Conservation (phyloP, 2,329 filamentous ascomycete species). For the Westerdykella aurantiaca region DNA sequence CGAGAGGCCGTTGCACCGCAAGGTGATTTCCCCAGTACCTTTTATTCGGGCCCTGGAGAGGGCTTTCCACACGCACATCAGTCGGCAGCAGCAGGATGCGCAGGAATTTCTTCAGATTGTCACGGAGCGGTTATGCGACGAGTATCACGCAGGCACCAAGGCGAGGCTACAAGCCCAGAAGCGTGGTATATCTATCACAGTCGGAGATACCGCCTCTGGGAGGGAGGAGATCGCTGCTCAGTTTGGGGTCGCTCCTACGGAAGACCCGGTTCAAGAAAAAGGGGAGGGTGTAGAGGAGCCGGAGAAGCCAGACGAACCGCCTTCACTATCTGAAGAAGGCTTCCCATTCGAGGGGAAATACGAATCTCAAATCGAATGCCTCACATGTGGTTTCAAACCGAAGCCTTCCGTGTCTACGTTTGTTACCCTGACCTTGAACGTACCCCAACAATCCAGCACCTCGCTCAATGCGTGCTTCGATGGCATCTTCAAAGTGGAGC, state of each 20-base stretch:
- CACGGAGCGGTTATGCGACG: conserved; percentile 84
- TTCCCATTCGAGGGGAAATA: conserved; percentile 90
- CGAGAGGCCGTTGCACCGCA: conserved; percentile 86
- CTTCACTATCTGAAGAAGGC: conserved; percentile 52
- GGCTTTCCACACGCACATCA: conserved; percentile 86
- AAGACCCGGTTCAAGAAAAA: conserved; percentile 23
- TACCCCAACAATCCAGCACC: conserved; percentile 73
- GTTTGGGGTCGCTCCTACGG: conserved; percentile 13
- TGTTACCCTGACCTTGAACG: conserved; percentile 85
- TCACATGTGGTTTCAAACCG: conserved; percentile 83
- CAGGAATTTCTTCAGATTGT: conserved; percentile 96
- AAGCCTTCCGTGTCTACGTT: conserved; percentile 79
- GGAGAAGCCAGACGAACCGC: conserved; percentile 11
- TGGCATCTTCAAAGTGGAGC: conserved; percentile 86
- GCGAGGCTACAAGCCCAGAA: conserved; percentile 57
- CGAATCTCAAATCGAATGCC: conserved; percentile 92
- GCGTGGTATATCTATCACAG: conserved; percentile 13
- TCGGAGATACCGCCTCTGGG: conserved; percentile 15
- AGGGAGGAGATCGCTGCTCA: conserved; percentile 22
- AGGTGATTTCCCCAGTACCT: conserved; percentile 80
- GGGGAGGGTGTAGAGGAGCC: conserved; percentile 31
- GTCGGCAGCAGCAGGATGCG: conserved; percentile 91
- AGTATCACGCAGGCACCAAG: conserved; percentile 79
- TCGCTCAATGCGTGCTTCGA: conserved; percentile 87
- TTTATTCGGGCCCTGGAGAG: conserved; percentile 80